A percentile compares a stretch with the other conserved stretches of the same genome.
Evolutionary conservation across 73 alveolate genomes (phyloP).

Genomic region (Paramecium primaurelia): DNA sequence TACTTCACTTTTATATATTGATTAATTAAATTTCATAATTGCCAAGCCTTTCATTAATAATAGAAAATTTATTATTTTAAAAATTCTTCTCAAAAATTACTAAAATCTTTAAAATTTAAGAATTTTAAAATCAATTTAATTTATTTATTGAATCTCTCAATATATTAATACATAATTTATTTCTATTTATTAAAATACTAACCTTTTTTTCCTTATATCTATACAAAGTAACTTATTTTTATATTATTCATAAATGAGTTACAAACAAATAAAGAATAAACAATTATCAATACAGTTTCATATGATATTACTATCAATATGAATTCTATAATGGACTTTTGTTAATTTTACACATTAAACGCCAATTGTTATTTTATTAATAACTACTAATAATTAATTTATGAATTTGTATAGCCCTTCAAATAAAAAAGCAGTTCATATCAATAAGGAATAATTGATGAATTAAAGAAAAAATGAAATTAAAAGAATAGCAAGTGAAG

Average conservation of each 20-base stretch:
- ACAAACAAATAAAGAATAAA: background rate
- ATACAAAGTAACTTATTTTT: too few species aligned
- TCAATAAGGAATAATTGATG: background rate
- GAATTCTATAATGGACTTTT: background rate
- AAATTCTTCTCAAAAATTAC: background rate
- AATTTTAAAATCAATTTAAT: background rate
- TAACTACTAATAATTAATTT: background rate
- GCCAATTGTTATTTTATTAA: background rate
- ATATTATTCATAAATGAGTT: background rate
- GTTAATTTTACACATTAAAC: background rate
- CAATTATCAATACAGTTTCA: background rate
- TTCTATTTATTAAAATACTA: background rate
- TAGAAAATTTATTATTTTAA: background rate
- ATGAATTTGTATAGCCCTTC: background rate
- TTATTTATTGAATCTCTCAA: background rate
- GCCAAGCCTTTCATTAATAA: background rate
- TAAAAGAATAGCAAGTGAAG: conserved; percentile 15
- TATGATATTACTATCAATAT: background rate
- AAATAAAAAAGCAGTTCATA: background rate
- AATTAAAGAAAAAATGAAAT: background rate
- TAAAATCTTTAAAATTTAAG: background rate
- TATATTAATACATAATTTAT: background rate
- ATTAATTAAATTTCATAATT: background rate
- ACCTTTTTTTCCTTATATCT: too few species aligned
- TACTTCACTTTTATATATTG: background rate